Conservation (phyloP, 345 rosid species). For the Eucalyptus camaldulensis region DNA sequence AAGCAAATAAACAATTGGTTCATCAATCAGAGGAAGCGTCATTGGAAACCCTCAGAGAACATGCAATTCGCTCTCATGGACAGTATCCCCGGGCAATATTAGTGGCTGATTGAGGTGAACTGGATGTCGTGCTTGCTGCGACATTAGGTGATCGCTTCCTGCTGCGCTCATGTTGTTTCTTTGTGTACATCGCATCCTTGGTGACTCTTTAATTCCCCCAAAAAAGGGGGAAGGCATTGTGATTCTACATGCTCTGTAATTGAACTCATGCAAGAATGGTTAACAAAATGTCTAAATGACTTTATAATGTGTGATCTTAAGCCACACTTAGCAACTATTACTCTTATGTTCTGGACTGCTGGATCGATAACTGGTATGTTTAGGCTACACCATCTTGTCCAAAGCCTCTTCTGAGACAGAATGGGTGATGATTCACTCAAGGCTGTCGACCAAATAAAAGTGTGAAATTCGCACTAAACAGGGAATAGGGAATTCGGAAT, state of each 20-base stretch:
- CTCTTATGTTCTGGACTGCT: not conserved
- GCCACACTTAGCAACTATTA: not conserved
- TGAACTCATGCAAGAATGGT: not conserved
- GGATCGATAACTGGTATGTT: not conserved
- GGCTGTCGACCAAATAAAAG: not conserved
- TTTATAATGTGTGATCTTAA: not conserved
- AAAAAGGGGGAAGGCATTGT: not conserved
- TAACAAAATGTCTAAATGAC: not conserved
- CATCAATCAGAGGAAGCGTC: conserved; percentile 20
- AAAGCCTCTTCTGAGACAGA: not conserved
- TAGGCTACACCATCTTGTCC: not conserved
- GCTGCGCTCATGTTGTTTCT: not conserved
- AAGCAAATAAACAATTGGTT: conserved; percentile 25
- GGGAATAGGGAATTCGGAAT: not conserved
- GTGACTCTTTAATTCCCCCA: not conserved
- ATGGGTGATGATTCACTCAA: not conserved
- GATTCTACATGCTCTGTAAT: not conserved
- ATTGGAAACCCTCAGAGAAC: conserved; percentile 20
- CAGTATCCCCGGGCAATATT: not conserved
- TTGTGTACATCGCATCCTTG: not conserved
- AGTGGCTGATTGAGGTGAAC: not conserved
- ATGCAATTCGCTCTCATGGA: conserved; percentile 11
- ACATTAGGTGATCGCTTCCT: not conserved
- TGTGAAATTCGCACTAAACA: not conserved
- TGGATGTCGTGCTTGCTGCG: not conserved